Percentiles rank a stretch among this genome's conserved stretches.
Evolutionary conservation across 1,139 yeast genomes (phyloP).

Genomic region (Kluyveromyces sp.): DNA sequence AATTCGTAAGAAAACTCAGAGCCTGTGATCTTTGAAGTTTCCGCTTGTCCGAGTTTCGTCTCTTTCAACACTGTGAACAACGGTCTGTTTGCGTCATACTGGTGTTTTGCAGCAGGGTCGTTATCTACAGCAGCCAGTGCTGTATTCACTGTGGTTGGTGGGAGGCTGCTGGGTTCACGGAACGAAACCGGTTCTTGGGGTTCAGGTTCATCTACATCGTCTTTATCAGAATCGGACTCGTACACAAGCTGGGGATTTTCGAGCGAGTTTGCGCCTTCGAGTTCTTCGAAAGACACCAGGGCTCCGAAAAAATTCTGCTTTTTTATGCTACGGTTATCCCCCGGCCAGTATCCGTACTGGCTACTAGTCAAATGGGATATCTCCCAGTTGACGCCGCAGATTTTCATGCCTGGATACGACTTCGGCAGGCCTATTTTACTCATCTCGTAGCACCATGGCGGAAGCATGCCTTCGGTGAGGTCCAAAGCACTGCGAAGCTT

Average conservation of each 20-base stretch:
- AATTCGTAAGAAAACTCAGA: not conserved
- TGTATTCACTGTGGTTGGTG: not conserved
- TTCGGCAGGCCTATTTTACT: constrained; percentile 78
- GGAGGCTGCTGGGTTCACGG: not conserved
- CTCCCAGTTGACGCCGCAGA: constrained; percentile 45
- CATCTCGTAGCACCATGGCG: constrained; percentile 82
- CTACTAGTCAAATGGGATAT: constrained; percentile 22
- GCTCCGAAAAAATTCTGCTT: constrained; percentile 19
- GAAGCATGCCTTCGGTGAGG: constrained; percentile 53
- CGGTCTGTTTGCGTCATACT: constrained; percentile 23
- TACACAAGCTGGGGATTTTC: constrained; percentile 11
- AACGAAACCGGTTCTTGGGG: not conserved
- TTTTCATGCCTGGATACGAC: constrained; percentile 57
- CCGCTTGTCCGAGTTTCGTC: constrained; percentile 13
- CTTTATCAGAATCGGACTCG: constrained; percentile 13
- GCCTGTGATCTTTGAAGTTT: not conserved
- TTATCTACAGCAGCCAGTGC: constrained; percentile 2
- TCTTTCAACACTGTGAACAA: constrained; percentile 41
- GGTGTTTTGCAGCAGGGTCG: not conserved
- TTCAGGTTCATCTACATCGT: constrained; percentile 8
- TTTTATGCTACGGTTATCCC: constrained; percentile 27
- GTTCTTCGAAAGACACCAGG: constrained; percentile 18
- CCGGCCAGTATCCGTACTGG: constrained; percentile 36
- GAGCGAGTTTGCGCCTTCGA: constrained; percentile 12
- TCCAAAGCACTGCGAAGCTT: constrained; percentile 64